Base-by-base conservation (phyloP, 805 yeast species). In the Suhomyces sp. region DNA sequence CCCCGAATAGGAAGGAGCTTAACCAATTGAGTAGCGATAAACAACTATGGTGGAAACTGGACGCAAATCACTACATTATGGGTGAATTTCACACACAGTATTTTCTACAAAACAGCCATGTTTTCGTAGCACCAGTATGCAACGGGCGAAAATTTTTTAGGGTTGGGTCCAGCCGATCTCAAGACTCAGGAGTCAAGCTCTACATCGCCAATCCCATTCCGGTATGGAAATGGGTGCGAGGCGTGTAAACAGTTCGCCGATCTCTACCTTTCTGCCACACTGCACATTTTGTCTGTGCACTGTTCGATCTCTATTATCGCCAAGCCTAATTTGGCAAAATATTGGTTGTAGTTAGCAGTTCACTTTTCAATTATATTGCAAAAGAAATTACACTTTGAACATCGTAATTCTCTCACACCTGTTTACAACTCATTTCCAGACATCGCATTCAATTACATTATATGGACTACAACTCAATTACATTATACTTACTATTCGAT, bases 1-100 rank as follows among this genome's bases (percentile, higher is more conserved):
- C 27, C 51, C 51, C 27, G 9, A 52, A 26, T 46, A 49, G 52
- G 52, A 44, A 44, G 46, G 48, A 33, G 46, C 23, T 29, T 49
- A 33, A 19, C 49, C 44, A 10, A 19, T 53, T 46, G 48, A 33
- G 56, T 42, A 42, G 48, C 38, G 27, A 45, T 19, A 15, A 29
- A 24, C 44, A n/a, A 33, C n/a, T 33, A 12, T 33, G 17, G 17
- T 33, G 36, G 17, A n/a, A n/a, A 33, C n/a, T 33, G 8, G 6
- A n/a, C 36, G 36, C 5, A 33, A 17, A n/a, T 33, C 36, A 17
- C 36, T 33, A n/a, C 36, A 33, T n/a, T 33, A 33, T n/a, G 17
- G 5, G 9, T n/a, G 36, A 33, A 33, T 33, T 33, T 33, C 36
- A 33, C 9, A 1, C 17, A 7, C 7, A n/a, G 4, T n/a, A 33